Evolutionary conservation across 208 protist genomes (phyloP), one percentile per base, ranked within the genome.

Genomic region (Herpetomonas tarakana): DNA sequence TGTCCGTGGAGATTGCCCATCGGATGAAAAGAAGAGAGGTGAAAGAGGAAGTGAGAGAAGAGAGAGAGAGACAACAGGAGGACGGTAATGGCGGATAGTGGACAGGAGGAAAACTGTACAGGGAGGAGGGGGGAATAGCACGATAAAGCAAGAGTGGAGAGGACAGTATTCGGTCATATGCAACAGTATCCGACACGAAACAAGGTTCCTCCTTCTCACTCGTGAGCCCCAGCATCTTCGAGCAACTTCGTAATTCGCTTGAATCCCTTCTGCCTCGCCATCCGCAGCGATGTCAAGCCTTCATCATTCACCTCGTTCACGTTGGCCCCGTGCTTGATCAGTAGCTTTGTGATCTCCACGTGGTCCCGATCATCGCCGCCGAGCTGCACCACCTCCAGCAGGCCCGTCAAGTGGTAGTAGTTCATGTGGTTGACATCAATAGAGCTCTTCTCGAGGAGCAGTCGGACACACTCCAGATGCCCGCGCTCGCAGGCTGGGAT

Each of bases 321-420:
- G 58, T 82, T 62, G 12, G 66, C 75, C 22, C 75, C 75, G 18
- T 72, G 51, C 22, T 44, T 71, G 35, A 87, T 81, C 35, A 87
- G 56, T 31, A 76, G 60, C 70, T 71, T 74, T 46, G 79, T 74
- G 60, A 83, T 81, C 38, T 80, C 69, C 0, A 86, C 75, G 41
- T 86, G 80, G 31, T 80, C 74, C n/a, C 57, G 30, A 47, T 82
- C 80, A 27, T 86, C 80, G 47, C 80, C 80, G 31, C 80, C 80
- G 31, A 76, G 62, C 62, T 75, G 65, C 4, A 86, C 29, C 9
- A 70, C 71, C 58, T 78, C 70, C 46, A 82, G 55, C 38, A 86
- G 45, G 1, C 64, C 74, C 0, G 63, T 82, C 68, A 62, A 74
- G 47, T 71, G 30, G 58, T 69, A 68, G 53, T 70, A 25, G 52